These are phyloP conservation scores for Chalaropsis thielavioides DNA, from an alignment of 2,329 filamentous ascomycete species.

Conservation along the genomic window DNA sequence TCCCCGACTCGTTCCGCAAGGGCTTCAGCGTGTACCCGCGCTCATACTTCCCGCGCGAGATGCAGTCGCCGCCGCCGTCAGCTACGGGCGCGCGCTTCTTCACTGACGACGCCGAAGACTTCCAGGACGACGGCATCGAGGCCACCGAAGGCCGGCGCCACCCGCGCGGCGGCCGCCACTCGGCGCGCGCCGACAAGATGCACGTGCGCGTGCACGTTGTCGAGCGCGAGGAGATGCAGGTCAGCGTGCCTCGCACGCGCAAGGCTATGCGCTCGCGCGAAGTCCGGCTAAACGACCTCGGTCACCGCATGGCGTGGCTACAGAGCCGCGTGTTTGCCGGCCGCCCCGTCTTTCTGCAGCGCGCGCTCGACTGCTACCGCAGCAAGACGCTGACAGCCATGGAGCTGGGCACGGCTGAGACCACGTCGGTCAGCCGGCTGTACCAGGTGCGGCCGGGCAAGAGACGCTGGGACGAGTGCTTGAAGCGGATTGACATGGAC, in stretches of 20 bases:
- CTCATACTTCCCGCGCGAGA: slow-evolving; percentile 83
- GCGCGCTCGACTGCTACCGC: slow-evolving; percentile 87
- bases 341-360: slow-evolving; percentile 74
- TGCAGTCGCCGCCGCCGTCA: slow-evolving; percentile 70
- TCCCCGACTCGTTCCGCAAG: slow-evolving; percentile 88
- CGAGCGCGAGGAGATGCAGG: slow-evolving; percentile 57
- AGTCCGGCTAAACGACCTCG: slow-evolving; percentile 81
- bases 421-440: slow-evolving; percentile 60
- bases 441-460: slow-evolving; percentile 84
- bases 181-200: slow-evolving; percentile 26
- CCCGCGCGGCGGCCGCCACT: slow-evolving; percentile 22
- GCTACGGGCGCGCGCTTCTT: slow-evolving; percentile 64
- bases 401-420: slow-evolving; percentile 62
- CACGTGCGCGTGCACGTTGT: slow-evolving; percentile 47
- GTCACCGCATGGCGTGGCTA: slow-evolving; percentile 91
- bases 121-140: slow-evolving; percentile 35
- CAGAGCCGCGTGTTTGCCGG: slow-evolving; percentile 85
- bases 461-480: slow-evolving; percentile 53
- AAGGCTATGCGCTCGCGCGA: slow-evolving; percentile 61
- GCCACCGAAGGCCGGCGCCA: slow-evolving; percentile 31
- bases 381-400: slow-evolving; percentile 80
- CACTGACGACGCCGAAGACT: slow-evolving; percentile 48
- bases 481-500: slow-evolving; percentile 26
- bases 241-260: slow-evolving; percentile 61
- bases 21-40: slow-evolving; percentile 79